Percentiles rank a stretch among this genome's conserved stretches.
These are phyloP conservation scores for Cyberlindnera petersonii DNA, from an alignment of 805 yeast species.

Conservation along the genomic window DNA sequence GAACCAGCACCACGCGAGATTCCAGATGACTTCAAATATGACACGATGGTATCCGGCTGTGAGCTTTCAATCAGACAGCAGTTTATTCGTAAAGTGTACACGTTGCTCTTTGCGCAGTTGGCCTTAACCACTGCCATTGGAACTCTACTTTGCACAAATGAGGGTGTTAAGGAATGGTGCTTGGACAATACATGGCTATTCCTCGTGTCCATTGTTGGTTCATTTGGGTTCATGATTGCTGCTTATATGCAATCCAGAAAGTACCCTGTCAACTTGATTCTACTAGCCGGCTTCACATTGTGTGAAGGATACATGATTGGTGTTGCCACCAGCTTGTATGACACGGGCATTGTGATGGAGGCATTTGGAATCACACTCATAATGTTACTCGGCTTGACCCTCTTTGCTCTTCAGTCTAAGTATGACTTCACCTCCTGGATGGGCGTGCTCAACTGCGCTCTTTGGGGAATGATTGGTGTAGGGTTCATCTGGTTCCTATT, in stretches of 20 bases:
- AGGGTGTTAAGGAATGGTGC: constrained; percentile 49
- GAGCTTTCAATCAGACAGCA: constrained; percentile 69
- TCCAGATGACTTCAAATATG: constrained; percentile 80
- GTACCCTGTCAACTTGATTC: constrained; percentile 62
- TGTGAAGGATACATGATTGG: constrained; percentile 75
- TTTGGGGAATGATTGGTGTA: constrained; percentile 54
- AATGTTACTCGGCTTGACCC: constrained; percentile 71
- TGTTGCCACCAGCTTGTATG: constrained; percentile 56
- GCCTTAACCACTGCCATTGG: constrained; percentile 59
- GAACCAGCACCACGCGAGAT: constrained; percentile 23
- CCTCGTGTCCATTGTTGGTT: constrained; percentile 51
- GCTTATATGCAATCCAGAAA: constrained; percentile 58
- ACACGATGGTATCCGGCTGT: constrained; percentile 73
- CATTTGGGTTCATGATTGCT: constrained; percentile 62
- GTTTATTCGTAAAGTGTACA: constrained; percentile 76
- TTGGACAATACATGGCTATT: constrained; percentile 55
- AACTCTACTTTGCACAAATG: constrained; percentile 42
- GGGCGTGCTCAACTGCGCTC: constrained; percentile 50
- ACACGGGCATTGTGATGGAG: constrained; percentile 60
- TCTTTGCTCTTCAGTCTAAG: constrained; percentile 72
- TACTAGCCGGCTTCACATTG: constrained; percentile 64
- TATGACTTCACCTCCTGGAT: constrained; percentile 72
- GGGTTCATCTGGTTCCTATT: constrained; percentile 46
- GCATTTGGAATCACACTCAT: constrained; percentile 67
- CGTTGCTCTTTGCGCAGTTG: constrained; percentile 63